phyloP scores from a whole-genome alignment of 2,329 filamentous ascomycete species.

The Sphaerulina vaccinii region DNA sequence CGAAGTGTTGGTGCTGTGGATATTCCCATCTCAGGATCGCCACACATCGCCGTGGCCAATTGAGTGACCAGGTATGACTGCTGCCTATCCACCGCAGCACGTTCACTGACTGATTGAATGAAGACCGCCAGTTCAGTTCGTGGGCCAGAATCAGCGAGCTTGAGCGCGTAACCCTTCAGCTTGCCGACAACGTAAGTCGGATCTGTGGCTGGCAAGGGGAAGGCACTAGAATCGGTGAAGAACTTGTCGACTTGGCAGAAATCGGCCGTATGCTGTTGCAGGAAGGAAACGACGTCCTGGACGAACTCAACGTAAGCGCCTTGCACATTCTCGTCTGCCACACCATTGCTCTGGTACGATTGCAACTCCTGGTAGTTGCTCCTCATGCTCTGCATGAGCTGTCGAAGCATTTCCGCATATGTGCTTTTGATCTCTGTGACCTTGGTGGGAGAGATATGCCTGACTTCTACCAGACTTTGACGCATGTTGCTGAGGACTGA shows the following conservation, averaged over 20 bases:
- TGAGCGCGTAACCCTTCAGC: constrained; percentile 59
- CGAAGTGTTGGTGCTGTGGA: constrained; percentile 45
- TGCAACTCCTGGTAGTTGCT: constrained; percentile 58
- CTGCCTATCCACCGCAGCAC: constrained; percentile 58
- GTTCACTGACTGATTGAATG: constrained; percentile 58
- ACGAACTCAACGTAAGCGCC: constrained; percentile 62
- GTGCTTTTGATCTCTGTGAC: constrained; percentile 41
- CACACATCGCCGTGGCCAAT: constrained; percentile 51
- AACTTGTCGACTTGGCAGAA: constrained; percentile 58
- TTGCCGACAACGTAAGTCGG: constrained; percentile 63
- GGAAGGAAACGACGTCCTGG: constrained; percentile 57
- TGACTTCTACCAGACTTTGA: constrained; percentile 38
- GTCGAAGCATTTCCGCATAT: constrained; percentile 53
- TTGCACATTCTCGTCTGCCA: constrained; percentile 35
- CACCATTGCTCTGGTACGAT: constrained; percentile 17
- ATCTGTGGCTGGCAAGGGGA: constrained; percentile 60
- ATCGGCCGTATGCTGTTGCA: constrained; percentile 61
- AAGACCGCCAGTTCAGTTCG: constrained; percentile 58
- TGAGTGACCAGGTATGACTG: constrained; percentile 58
- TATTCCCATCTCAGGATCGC: constrained; percentile 43
- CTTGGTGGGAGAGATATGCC: constrained; percentile 26
- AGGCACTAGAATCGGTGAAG: constrained; percentile 60
- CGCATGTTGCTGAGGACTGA: constrained; percentile 60
- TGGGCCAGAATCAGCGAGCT: constrained; percentile 48
- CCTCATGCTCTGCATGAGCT: constrained; percentile 62